These are phyloP conservation scores for Prunus mira DNA, from an alignment of 306 rosid species.

Conservation along the genomic window DNA sequence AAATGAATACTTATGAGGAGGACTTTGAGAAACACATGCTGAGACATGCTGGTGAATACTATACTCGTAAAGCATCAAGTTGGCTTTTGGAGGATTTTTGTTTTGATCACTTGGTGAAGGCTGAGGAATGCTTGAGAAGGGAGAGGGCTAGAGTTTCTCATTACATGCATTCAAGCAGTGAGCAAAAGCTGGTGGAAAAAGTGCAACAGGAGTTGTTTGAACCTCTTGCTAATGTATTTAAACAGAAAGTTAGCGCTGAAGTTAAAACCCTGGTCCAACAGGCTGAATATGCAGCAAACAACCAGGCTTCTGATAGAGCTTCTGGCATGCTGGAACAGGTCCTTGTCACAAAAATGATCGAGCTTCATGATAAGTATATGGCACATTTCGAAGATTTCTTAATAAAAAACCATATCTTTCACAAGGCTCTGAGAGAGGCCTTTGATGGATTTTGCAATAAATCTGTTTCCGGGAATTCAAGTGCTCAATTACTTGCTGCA, in stretches of 20 bases:
- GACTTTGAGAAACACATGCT: constrained; percentile 63
- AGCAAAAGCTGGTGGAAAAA: constrained; percentile 45
- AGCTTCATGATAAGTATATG: constrained; percentile 66
- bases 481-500: constrained; percentile 58
- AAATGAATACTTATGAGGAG: constrained; percentile 35
- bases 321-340: constrained; percentile 62
- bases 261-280: constrained; percentile 58
- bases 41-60: constrained; percentile 45
- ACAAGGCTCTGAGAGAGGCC: constrained; percentile 67
- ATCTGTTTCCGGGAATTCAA: constrained; percentile 59
- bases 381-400: constrained; percentile 51
- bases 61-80: constrained; percentile 51
- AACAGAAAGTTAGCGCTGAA: constrained; percentile 60
- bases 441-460: constrained; percentile 69
- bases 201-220: constrained; percentile 68
- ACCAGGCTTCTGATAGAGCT: constrained; percentile 36
- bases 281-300: constrained; percentile 56
- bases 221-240: constrained; percentile 54
- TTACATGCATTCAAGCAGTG: constrained; percentile 35
- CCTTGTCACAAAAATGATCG: constrained; percentile 54
- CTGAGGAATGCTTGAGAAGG: constrained; percentile 33
- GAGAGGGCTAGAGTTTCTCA: constrained; percentile 33
- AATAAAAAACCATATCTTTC: constrained; percentile 50
- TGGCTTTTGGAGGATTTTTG: constrained; percentile 65
- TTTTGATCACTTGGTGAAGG: constrained; percentile 58